Evolutionary conservation across 2,329 filamentous ascomycete genomes (phyloP).

Genomic region (Penicillium thymicola): DNA sequence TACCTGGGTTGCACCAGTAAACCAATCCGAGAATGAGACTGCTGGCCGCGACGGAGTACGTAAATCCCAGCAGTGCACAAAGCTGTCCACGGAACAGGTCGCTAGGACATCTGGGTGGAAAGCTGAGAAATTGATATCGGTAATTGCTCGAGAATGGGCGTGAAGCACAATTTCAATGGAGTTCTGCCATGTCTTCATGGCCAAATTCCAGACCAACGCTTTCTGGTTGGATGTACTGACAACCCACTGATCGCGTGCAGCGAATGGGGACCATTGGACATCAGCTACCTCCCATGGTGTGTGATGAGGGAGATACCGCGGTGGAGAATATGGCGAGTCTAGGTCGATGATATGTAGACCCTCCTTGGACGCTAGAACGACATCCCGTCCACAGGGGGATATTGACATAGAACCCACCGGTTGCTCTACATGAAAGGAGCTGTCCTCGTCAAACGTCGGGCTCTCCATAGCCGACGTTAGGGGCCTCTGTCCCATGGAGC

Average conservation of each 20-base stretch:
- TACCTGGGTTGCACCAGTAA: constrained; percentile 88
- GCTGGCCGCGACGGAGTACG: constrained; percentile 69
- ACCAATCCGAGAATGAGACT: constrained; percentile 86
- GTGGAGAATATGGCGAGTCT: constrained; percentile 82
- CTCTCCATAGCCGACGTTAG: constrained; percentile 68
- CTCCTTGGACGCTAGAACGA: constrained; percentile 85
- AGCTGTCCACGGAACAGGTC: constrained; percentile 89
- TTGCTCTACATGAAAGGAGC: constrained; percentile 76
- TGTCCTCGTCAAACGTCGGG: constrained; percentile 80
- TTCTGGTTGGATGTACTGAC: constrained; percentile 93
- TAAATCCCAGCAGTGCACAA: constrained; percentile 89
- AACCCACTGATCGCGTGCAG: constrained; percentile 85
- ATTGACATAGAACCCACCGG: constrained; percentile 86
- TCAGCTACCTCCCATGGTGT: constrained; percentile 94
- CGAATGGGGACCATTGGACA: constrained; percentile 95
- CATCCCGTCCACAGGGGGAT: constrained; percentile 83
- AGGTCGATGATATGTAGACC: constrained; percentile 89
- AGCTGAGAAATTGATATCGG: constrained; percentile 93
- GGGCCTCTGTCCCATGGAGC: constrained; percentile 37
- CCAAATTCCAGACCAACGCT: constrained; percentile 89
- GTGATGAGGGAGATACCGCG: constrained; percentile 78
- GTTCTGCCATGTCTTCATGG: constrained; percentile 65
- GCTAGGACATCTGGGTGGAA: constrained; percentile 86
- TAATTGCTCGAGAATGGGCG: constrained; percentile 83
- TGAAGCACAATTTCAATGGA: constrained; percentile 86